phyloP scores from a whole-genome alignment of 2,329 filamentous ascomycete genomes.

The Venturia carpophila region DNA sequence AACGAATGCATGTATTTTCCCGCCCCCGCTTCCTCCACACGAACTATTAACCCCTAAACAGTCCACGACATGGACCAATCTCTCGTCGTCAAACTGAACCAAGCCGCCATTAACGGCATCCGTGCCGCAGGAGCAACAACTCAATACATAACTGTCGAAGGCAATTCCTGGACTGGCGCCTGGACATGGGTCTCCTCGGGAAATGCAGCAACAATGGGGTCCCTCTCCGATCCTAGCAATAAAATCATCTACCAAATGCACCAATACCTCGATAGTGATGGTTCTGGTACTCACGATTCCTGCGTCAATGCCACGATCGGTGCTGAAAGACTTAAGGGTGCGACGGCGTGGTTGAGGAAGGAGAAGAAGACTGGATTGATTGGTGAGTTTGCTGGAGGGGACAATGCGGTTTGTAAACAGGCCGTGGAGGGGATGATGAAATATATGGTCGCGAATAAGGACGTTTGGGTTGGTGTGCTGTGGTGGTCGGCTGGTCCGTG shows the following conservation, averaged over 20 bases:
- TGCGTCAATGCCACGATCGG: slow-evolving; percentile 50
- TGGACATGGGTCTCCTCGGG: slow-evolving; percentile 44
- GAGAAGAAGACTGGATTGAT: slow-evolving; percentile 47
- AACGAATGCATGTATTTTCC: slow-evolving; percentile 32
- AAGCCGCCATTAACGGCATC: slow-evolving; percentile 41
- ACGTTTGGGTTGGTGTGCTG: slow-evolving; percentile 47
- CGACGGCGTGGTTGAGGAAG: slow-evolving; percentile 47
- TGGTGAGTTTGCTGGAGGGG: slow-evolving; percentile 48
- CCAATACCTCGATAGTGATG: slow-evolving; percentile 52
- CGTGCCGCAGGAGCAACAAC: slow-evolving; percentile 36
- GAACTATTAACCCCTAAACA: slow-evolving; percentile 15
- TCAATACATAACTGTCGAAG: slow-evolving; percentile 56
- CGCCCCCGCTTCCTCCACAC: not conserved
- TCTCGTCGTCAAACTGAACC: slow-evolving; percentile 41
- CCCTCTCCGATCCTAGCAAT: slow-evolving; percentile 44
- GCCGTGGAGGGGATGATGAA: slow-evolving; percentile 44
- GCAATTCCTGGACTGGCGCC: slow-evolving; percentile 42
- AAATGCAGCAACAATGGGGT: slow-evolving; percentile 39
- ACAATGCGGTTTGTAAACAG: slow-evolving; percentile 42
- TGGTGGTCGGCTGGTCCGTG: slow-evolving; percentile 52
- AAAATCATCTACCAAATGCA: slow-evolving; percentile 54
- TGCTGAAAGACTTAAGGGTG: slow-evolving; percentile 41
- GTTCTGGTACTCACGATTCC: slow-evolving; percentile 42
- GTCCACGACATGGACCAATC: slow-evolving; percentile 37
- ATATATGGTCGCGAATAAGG: slow-evolving; percentile 41